Percentiles rank a stretch among this genome's conserved stretches.
Evolutionary conservation across 495 filamentous ascomycete species (phyloP).

Genomic region (Trichocladium uniseriatum): DNA sequence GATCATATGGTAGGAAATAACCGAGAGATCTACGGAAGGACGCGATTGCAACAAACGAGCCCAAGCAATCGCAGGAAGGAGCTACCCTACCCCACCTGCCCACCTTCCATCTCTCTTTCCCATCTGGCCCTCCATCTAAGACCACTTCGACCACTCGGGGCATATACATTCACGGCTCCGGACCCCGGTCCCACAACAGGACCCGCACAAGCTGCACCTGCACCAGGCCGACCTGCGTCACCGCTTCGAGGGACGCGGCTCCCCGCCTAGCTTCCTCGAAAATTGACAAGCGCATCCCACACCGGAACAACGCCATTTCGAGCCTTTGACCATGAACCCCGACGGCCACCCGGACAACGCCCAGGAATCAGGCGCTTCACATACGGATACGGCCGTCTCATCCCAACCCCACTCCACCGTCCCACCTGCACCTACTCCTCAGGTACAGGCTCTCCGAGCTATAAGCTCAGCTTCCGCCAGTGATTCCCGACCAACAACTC

Average conservation of each 20-base stretch:
- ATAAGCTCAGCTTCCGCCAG: not conserved
- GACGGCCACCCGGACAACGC: too few relatives aligned
- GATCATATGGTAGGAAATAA: too few relatives aligned
- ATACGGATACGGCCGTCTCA: not conserved
- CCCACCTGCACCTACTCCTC: not conserved
- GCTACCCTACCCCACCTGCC: conserved; percentile 1
- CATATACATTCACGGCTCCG: not conserved
- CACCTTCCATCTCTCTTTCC: not conserved
- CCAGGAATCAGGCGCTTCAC: too few relatives aligned
- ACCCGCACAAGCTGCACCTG: conserved; percentile 21
- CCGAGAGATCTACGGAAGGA: not conserved
- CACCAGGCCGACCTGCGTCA: conserved; percentile 20
- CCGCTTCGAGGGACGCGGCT: conserved; percentile 12
- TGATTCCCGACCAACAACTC: not conserved
- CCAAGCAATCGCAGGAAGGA: not conserved
- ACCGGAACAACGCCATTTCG: conserved; percentile 3
- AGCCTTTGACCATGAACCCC: not conserved
- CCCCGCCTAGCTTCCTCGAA: not conserved
- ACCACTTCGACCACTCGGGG: not conserved
- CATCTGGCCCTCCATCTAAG: too few relatives aligned
- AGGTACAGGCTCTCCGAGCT: not conserved
- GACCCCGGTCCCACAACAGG: conserved; percentile 10
- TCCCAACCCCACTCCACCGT: conserved; percentile 1
- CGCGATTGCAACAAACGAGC: not conserved
- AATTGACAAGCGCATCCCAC: not conserved